Evolutionary conservation across 2,329 filamentous ascomycete species (phyloP).

Genomic region (Xylaria sp.): DNA sequence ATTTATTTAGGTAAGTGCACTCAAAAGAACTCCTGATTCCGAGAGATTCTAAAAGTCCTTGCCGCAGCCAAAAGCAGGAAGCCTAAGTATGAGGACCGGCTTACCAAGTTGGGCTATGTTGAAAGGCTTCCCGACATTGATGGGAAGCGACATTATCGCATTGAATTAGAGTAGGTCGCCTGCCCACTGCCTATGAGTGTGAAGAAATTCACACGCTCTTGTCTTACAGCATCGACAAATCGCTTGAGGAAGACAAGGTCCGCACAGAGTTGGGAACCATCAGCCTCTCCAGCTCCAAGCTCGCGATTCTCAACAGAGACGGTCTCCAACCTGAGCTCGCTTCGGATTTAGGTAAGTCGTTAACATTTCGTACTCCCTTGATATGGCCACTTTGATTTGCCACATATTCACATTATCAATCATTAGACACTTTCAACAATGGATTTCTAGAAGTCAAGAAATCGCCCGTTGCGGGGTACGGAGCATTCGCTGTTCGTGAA

Average conservation of each 20-base stretch:
- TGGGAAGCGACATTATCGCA: slow-evolving; percentile 31
- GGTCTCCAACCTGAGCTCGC: slow-evolving; percentile 29
- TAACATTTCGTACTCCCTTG: neutral
- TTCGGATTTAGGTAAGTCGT: slow-evolving; percentile 30
- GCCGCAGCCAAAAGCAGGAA: neutral
- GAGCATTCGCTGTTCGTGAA: slow-evolving; percentile 57
- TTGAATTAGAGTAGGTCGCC: slow-evolving; percentile 24
- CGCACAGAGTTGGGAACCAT: slow-evolving; percentile 4
- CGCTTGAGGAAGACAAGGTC: slow-evolving; percentile 20
- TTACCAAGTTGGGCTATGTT: slow-evolving; percentile 24
- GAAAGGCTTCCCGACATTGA: slow-evolving; percentile 30
- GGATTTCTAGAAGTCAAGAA: slow-evolving; percentile 54
- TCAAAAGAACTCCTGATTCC: neutral
- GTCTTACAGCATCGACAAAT: slow-evolving; percentile 24
- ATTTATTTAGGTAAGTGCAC: slow-evolving; percentile 18
- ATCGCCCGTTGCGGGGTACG: slow-evolving; percentile 58
- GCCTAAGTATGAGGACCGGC: slow-evolving; percentile 27
- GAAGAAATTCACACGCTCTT: neutral
- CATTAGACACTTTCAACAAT: slow-evolving; percentile 49
- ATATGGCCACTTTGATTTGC: neutral
- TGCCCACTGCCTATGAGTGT: too few relatives aligned
- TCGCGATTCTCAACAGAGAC: slow-evolving; percentile 27
- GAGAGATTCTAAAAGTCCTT: slow-evolving; percentile 2
- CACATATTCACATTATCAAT: neutral
- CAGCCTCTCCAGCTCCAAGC: slow-evolving; percentile 12